These are phyloP conservation scores for Globisporangium solare DNA, from an alignment of 352 stramenopile genomes.

Conservation along the genomic window DNA sequence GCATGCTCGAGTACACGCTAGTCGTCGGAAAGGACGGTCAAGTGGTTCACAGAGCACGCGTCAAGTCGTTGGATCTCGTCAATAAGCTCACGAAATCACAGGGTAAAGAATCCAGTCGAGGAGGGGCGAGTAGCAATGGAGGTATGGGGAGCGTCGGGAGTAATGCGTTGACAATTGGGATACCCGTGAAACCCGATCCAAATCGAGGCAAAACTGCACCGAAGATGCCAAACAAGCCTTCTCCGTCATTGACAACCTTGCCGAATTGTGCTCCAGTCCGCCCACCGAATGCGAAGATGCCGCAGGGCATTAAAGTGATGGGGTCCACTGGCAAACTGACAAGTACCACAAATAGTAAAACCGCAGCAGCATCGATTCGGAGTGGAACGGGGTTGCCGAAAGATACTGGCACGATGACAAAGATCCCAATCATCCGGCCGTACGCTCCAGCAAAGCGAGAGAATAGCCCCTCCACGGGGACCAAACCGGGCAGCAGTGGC, in stretches of 20 bases:
- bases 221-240: constrained; percentile 52
- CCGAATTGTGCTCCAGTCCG: constrained; percentile 53
- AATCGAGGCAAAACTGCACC: constrained; percentile 34
- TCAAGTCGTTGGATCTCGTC: constrained; percentile 78
- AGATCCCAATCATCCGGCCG: constrained; percentile 72
- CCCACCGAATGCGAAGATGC: constrained; percentile 45
- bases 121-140: constrained; percentile 13
- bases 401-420: constrained; percentile 46
- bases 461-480: constrained; percentile 46
- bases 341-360: constrained; percentile 30
- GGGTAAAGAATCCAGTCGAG: constrained; percentile 52
- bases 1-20: constrained; percentile 84
- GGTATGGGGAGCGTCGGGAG: constrained; percentile 18
- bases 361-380: constrained; percentile 24
- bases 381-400: constrained; percentile 36
- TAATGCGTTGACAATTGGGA: constrained; percentile 24
- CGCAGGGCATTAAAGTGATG: constrained; percentile 42
- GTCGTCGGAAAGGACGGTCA: constrained; percentile 81
- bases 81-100: constrained; percentile 58
- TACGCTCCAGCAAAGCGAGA: constrained; percentile 66
- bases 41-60: constrained; percentile 70
- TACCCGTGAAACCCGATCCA: constrained; percentile 31
- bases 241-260: constrained; percentile 47
- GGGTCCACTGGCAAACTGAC: constrained; percentile 48
- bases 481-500: constrained; percentile 31